These are phyloP conservation scores for Epichloe uncinata DNA, from an alignment of 2,329 filamentous ascomycete genomes.

Conservation along the genomic window DNA sequence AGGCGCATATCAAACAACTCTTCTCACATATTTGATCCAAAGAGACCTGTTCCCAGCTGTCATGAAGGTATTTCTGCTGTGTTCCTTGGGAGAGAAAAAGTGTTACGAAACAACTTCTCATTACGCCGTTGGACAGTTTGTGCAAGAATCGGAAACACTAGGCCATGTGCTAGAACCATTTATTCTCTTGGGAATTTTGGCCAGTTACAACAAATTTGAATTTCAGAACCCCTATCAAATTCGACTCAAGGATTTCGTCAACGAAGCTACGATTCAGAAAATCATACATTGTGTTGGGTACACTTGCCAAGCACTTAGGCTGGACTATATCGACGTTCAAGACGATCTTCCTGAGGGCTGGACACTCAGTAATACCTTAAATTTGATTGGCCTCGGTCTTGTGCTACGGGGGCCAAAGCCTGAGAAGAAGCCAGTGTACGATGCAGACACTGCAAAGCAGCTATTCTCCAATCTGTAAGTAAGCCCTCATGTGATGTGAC, in stretches of 20 bases:
- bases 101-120: conserved; percentile 1
- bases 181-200: conserved; percentile 69
- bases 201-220: conserved; percentile 99
- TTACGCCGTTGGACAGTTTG: conserved; percentile 39
- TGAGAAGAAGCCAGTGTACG: conserved; percentile 43
- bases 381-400: conserved; percentile 70
- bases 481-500: neutral
- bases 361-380: conserved; percentile 68
- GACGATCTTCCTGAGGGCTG: conserved; percentile 86
- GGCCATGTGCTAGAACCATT: conserved; percentile 60
- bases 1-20: conserved; percentile 88
- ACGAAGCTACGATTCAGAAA: conserved; percentile 73
- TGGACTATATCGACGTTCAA: conserved; percentile 71
- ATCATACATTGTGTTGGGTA: conserved; percentile 65
- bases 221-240: conserved; percentile 93
- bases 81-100: neutral
- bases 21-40: conserved; percentile 91
- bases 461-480: conserved; percentile 69
- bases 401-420: conserved; percentile 57
- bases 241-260: conserved; percentile 88
- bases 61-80: conserved; percentile 57
- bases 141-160: conserved; percentile 62
- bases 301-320: conserved; percentile 54
- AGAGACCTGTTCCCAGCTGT: conserved; percentile 85
- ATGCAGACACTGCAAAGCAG: conserved; percentile 67